Evolutionary conservation across 306 rosid species (phyloP), one percentile per base, ranked within the genome.

Genomic region (Pterocarpus santalinus): DNA sequence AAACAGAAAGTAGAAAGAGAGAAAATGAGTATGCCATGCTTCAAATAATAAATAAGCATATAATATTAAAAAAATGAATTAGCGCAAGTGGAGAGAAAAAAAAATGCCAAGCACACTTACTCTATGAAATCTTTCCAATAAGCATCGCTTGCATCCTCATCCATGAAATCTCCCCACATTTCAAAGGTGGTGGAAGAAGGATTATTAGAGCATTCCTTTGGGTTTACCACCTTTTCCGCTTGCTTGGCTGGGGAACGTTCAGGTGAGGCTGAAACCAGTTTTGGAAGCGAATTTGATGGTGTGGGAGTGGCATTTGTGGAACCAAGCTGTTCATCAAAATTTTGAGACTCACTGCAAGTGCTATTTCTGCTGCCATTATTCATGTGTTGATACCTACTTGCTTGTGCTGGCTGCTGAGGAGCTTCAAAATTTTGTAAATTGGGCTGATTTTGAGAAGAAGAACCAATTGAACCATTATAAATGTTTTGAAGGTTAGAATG

Each of bases 51-150:
- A 55, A 47, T 41, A 16, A 41, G 13, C 13, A 53, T 39, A 28
- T 72, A n/a, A 52, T 13, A 6, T 43, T 43, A 71, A 35, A 47
- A 9, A 12, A 47, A 47, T 13, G 3, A 2, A 43, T 57, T 44
- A 60, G 1, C 0, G 10, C 43, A 43, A 73, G 16, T 67, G 41
- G 36, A 55, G 53, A 66, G 0, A 65, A 16, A 53, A 53, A 17
- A 64, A 75, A 60, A 66, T 17, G 15, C 0, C 2, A 75, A 63
- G 36, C 39, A 69, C 9, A 65, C 76, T 80, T 78, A 87, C 90
- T 63, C 82, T 3, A 87, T 64, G 78, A 87, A 80, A 80, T 85
- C 49, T 78, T 82, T 89, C 97, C 97, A 92, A 16, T 83, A 92
- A 51, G 82, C 86, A 10, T 86, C 81, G 0, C 75, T 86, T 76